A percentile compares a stretch with the other conserved stretches of the same genome.
Conservation (phyloP, 179 eudicot genomes). For the Beta lomatogona region DNA sequence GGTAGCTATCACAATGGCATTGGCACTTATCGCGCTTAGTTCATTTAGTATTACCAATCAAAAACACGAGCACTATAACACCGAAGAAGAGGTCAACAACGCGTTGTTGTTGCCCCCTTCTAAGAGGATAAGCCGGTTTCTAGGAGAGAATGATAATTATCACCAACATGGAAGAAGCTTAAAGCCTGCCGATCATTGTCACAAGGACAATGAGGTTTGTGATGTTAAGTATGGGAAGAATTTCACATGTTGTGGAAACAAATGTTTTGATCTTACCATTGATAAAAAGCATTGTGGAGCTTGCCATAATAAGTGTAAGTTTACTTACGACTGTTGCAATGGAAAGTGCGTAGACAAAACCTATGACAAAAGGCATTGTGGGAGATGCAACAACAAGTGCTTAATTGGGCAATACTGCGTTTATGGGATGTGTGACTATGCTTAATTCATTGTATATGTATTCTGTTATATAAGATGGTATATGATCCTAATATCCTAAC, state of each 20-base stretch:
- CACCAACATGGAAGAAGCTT: slow-evolving; percentile 29
- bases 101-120: slow-evolving; percentile 13
- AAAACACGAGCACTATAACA: not conserved
- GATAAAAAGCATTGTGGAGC: slow-evolving; percentile 54
- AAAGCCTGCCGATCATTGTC: slow-evolving; percentile 56
- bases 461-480: not conserved
- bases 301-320: slow-evolving; percentile 53
- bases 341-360: slow-evolving; percentile 55
- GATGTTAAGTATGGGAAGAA: slow-evolving; percentile 25
- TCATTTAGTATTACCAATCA: slow-evolving; percentile 8
- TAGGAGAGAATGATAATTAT: slow-evolving; percentile 14
- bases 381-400: slow-evolving; percentile 54
- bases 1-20: slow-evolving; percentile 36
- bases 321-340: slow-evolving; percentile 44
- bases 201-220: slow-evolving; percentile 52
- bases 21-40: slow-evolving; percentile 30
- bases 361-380: slow-evolving; percentile 59
- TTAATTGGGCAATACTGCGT: slow-evolving; percentile 38
- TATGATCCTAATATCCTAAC: no score
- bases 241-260: slow-evolving; percentile 66
- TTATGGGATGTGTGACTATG: slow-evolving; percentile 65
- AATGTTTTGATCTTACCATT: slow-evolving; percentile 46
- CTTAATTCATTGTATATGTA: slow-evolving; percentile 24
- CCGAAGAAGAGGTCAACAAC: not conserved
- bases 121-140: slow-evolving; percentile 46